Conservation (phyloP, 1,284 basidiomycete species). For the Malassezia arunalokei region DNA sequence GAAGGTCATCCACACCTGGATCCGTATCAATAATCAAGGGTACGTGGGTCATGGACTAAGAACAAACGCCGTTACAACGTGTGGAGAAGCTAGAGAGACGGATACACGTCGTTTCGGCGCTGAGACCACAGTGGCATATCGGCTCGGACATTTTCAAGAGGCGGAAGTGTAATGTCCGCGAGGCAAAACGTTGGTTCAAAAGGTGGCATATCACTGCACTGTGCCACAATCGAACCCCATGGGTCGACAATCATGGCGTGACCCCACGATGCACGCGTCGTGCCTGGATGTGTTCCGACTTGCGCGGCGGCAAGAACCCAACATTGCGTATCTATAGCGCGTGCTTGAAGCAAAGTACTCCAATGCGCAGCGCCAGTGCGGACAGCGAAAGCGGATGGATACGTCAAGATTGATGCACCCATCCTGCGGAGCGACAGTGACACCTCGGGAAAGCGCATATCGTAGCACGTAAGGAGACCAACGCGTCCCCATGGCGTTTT, state of each 20-base stretch:
- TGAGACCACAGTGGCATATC: conserved; percentile 44
- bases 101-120: conserved; percentile 36
- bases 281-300: conserved; percentile 40
- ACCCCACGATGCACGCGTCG: conserved; percentile 37
- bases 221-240: conserved; percentile 39
- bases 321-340: conserved; percentile 48
- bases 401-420: conserved; percentile 50
- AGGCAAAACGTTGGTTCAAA: conserved; percentile 36
- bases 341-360: conserved; percentile 40
- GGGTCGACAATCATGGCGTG: conserved; percentile 46
- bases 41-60: background rate
- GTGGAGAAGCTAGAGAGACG: conserved; percentile 12
- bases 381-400: conserved; percentile 51
- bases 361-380: conserved; percentile 47
- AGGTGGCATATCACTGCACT: conserved; percentile 36
- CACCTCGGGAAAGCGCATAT: conserved; percentile 51
- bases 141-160: conserved; percentile 23
- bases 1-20: conserved; percentile 71
- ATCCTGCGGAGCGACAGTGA: conserved; percentile 47
- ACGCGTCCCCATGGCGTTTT: conserved; percentile 46
- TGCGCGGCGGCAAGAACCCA: conserved; percentile 47
- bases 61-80: background rate
- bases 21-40: conserved; percentile 32
- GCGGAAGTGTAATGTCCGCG: conserved; percentile 33
- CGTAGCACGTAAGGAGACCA: conserved; percentile 50